A percentile compares a stretch with the other conserved stretches of the same genome.
Evolutionary conservation across 2,329 filamentous ascomycete genomes (phyloP).

Genomic region (Ophiosphaerella narmari): DNA sequence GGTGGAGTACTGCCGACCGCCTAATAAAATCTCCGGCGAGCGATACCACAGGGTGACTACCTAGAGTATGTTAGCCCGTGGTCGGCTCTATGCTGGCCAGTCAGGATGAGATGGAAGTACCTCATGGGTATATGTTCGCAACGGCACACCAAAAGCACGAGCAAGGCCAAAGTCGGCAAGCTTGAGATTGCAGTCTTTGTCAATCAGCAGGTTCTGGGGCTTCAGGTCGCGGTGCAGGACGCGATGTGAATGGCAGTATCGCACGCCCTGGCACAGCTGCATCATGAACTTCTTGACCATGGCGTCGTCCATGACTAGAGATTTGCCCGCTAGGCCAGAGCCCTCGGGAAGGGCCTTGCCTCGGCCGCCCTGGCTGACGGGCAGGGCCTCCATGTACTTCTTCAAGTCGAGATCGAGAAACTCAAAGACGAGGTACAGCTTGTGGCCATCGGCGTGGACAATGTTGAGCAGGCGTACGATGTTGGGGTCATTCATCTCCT

Average conservation of each 20-base stretch:
- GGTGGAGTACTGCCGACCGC: conserved; percentile 89
- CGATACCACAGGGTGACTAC: conserved; percentile 95
- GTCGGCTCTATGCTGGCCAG: not conserved
- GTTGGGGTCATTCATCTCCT: conserved; percentile 91
- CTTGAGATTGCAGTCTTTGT: conserved; percentile 86
- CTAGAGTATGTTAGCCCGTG: conserved; percentile 43
- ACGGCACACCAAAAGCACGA: conserved; percentile 85
- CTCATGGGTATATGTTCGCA: conserved; percentile 92
- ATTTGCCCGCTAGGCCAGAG: conserved; percentile 64
- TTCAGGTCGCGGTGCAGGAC: conserved; percentile 88
- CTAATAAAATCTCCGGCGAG: conserved; percentile 85
- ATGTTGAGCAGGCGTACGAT: conserved; percentile 90
- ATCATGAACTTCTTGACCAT: conserved; percentile 95
- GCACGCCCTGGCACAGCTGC: conserved; percentile 81
- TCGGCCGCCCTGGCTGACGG: conserved; percentile 80
- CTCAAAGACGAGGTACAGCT: conserved; percentile 91
- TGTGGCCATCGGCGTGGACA: conserved; percentile 91
- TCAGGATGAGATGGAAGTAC: conserved; percentile 40
- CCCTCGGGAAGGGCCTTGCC: conserved; percentile 85
- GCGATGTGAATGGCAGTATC: conserved; percentile 87
- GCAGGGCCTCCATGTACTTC: conserved; percentile 93
- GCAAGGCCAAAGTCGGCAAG: conserved; percentile 89
- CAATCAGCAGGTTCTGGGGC: conserved; percentile 86
- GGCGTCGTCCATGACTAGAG: conserved; percentile 73
- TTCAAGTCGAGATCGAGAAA: conserved; percentile 91